phyloP scores from a whole-genome alignment of 257 asterid genomes.

The Scutellaria minor region DNA sequence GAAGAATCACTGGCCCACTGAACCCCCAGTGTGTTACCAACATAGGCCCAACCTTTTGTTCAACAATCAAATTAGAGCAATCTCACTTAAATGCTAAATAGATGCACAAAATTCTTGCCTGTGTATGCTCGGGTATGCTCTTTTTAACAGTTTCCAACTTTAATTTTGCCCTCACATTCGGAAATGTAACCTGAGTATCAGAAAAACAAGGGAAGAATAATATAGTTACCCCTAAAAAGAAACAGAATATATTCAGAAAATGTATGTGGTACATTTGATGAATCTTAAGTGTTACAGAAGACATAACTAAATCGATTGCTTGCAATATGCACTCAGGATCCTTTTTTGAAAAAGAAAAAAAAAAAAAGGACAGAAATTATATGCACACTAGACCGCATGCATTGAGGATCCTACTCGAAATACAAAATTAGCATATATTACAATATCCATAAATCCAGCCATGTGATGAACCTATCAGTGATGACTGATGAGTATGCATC shows the following conservation, averaged over 20 bases:
- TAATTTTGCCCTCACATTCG: slow-evolving; percentile 81
- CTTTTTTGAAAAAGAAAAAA: too few relatives aligned
- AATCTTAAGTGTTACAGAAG: background rate
- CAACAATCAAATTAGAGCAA: slow-evolving; percentile 37
- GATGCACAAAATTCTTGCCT: slow-evolving; percentile 59
- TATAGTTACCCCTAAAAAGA: background rate
- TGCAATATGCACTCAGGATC: slow-evolving; percentile 27
- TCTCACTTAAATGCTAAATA: slow-evolving; percentile 20
- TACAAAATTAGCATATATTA: background rate
- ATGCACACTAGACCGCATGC: background rate
- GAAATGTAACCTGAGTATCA: slow-evolving; percentile 65
- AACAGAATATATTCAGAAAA: slow-evolving; percentile 2
- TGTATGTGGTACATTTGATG: background rate
- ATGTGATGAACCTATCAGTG: background rate
- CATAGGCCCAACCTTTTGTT: slow-evolving; percentile 84
- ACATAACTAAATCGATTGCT: background rate
- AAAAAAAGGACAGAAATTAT: background rate
- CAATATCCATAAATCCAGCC: background rate
- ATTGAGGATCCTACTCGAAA: slow-evolving; percentile 7
- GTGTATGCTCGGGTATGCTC: slow-evolving; percentile 77
- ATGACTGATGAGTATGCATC: background rate
- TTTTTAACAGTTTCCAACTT: slow-evolving; percentile 60
- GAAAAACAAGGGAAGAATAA: slow-evolving; percentile 7
- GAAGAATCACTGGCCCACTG: slow-evolving; percentile 95
- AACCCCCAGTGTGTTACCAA: slow-evolving; percentile 98